Evolutionary conservation across 2,329 filamentous ascomycete genomes (phyloP), one percentile per base, ranked within the genome.

Genomic region (Cordyceps fumosorosea): DNA sequence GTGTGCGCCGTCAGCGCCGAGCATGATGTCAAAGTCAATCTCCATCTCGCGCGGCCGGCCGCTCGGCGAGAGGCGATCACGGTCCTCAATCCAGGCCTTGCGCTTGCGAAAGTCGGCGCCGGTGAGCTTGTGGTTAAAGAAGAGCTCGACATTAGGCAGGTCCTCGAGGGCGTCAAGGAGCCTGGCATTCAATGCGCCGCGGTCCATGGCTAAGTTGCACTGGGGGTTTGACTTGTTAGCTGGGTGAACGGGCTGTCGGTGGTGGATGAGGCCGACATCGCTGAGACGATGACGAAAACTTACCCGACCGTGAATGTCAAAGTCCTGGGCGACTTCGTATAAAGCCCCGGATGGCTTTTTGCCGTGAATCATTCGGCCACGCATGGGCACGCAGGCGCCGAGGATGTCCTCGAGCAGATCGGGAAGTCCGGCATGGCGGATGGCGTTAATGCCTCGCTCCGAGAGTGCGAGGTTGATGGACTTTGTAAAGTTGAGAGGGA

Each of bases 391-490:
- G 0, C 93, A 93, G 57, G 88, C 85, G 1, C 78, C 79, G 69
- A 96, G 81, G 37, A 98, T 85, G 67, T 86, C 81, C 14, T 93
- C 82, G 37, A 96, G 78, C 42, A 98, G 82, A 3, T 80, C 82
- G 3, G 84, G 77, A 37, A 87, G 83, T 29, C 85, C 84, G 1
- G 90, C 85, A 68, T 89, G 80, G 58, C 84, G 84, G 76, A 99
- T 88, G 24, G 93, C 90, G 73, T 95, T 90, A 73, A 98, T 93
- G 37, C 95, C 95, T 63, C 95, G 87, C 73, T 98, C 93, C 0
- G 95, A 98, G 0, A 99, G 81, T 24, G 95, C 93, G 61, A 99
- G 78, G 72, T 99, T 99, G 79, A 99, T 99, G n/a, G 95, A 98
- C 74, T 92, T 96, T 64, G 93, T 96, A 72, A 97, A 97, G 75